These are phyloP conservation scores for Brassica napus DNA, from an alignment of 345 rosid species.

Conservation along the genomic window Da-Ae NC_063442.1:41364001-41364500, in stretches of 20 bases:
- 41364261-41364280: slow-evolving; percentile 25
- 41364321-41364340: not conserved
- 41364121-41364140: slow-evolving; percentile 8
- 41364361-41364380: slow-evolving; percentile 4
- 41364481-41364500: not conserved
- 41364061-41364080: slow-evolving; percentile 17
- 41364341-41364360: slow-evolving; percentile 2
- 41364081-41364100: slow-evolving; percentile 15
- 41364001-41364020: slow-evolving; percentile 19
- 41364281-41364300: not conserved
- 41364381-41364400: not conserved
- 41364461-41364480: not conserved
- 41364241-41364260: not conserved
- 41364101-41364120: slow-evolving; percentile 20
- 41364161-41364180: slow-evolving; percentile 29
- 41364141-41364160: slow-evolving; percentile 19
- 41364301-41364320: too few relatives aligned
- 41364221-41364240: slow-evolving; percentile 23
- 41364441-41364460: not conserved
- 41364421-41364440: not conserved
- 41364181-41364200: not conserved
- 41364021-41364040: slow-evolving; percentile 25
- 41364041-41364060: slow-evolving; percentile 17
- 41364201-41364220: slow-evolving; percentile 12
- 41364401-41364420: not conserved